Evolutionary conservation across 2,329 filamentous ascomycete genomes (phyloP), one percentile per base, ranked within the genome.

Genomic region (Fusarium torreyae): DNA sequence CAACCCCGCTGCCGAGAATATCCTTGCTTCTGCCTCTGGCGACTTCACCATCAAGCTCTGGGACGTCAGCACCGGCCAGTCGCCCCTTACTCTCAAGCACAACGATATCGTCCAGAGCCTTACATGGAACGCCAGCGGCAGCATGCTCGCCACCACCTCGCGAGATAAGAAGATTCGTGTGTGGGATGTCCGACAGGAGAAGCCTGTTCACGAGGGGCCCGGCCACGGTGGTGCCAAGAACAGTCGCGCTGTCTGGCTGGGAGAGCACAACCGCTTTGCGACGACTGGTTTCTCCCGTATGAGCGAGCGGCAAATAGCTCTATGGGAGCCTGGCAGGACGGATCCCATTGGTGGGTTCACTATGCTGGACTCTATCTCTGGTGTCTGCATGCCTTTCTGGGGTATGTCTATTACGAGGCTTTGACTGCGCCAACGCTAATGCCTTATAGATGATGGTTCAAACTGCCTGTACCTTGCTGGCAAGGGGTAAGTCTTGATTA

Each of bases 321-420:
- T 99, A 38, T 99, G 96, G 96, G 96, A 99, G 84, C 90, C 94
- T 48, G 92, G 94, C 73, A 91, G 89, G 69, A 88, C 90, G 36
- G 91, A 97, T 75, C 96, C 96, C 49, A 91, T 98, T 75, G 94
- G 93, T 51, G 94, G 94, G 17, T 98, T 98, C 83, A 91, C 89
- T 75, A 92, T 92, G 73, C 87, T 99, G 49, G 96, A 99, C 82
- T 97, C 94, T 46, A 97, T 97, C 76, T 98, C 95, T 45, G 96
- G 96, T 79, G 94, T 99, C 63, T 97, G 94, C 87, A 98, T 99
- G 93, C 96, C 96, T 33, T 98, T 99, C 88, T 99, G 96, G 96
- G 96, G 87, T 89, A 79, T 71, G 84, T 75, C 44, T 36, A 20
- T 38, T 34, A 14, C 1, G 14, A 24, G 5, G 14, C 34, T 50